phyloP scores from a whole-genome alignment of 805 yeast species.

The Henningerozyma blattae region DNA sequence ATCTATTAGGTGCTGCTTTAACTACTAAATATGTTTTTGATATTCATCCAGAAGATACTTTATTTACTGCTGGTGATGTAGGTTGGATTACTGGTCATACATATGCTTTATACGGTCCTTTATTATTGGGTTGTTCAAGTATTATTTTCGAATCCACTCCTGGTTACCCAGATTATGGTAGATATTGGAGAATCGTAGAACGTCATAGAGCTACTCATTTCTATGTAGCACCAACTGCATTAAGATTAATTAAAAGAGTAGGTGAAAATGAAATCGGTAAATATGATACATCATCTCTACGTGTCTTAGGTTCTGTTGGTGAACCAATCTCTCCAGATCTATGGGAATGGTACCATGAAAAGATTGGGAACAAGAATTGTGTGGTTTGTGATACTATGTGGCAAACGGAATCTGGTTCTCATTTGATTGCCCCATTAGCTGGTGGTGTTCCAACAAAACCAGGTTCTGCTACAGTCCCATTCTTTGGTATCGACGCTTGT shows the following conservation, averaged over 20 bases:
- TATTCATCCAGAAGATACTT: conserved; percentile 57
- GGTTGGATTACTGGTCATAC: conserved; percentile 92
- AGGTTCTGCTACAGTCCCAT: conserved; percentile 76
- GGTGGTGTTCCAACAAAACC: conserved; percentile 73
- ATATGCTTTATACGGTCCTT: conserved; percentile 73
- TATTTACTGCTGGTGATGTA: conserved; percentile 82
- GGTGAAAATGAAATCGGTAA: conserved; percentile 53
- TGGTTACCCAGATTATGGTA: conserved; percentile 67
- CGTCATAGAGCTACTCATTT: conserved; percentile 63
- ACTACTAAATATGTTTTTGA: conserved; percentile 71
- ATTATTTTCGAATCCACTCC: conserved; percentile 83
- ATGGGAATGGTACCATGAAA: conserved; percentile 77
- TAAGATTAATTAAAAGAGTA: conserved; percentile 63
- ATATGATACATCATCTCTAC: conserved; percentile 49
- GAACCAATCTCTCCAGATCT: conserved; percentile 79
- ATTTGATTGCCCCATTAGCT: conserved; percentile 65
- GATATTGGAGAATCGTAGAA: conserved; percentile 72
- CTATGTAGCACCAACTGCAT: conserved; percentile 78
- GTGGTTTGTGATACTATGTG: conserved; percentile 77
- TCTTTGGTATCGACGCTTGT: conserved; percentile 67
- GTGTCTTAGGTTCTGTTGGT: conserved; percentile 74
- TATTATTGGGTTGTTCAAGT: conserved; percentile 64
- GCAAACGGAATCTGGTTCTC: conserved; percentile 85
- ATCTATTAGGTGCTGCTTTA: conserved; percentile 57
- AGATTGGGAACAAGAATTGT: conserved; percentile 57